Conservation (phyloP, 306 rosid genomes). For the Macrotyloma uniflorum region DNA sequence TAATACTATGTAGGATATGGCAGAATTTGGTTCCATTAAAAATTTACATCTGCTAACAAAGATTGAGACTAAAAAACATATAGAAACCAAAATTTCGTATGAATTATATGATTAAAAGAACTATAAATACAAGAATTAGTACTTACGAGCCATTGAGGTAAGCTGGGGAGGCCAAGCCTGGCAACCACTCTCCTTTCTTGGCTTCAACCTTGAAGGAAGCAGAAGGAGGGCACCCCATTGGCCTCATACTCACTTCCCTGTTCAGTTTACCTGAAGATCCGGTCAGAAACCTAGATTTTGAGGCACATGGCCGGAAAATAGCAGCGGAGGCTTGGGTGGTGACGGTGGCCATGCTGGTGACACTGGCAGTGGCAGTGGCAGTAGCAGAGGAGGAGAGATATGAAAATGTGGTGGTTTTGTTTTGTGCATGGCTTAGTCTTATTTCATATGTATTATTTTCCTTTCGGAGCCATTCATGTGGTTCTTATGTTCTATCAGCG, state of each 20-base stretch:
- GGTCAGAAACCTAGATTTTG: slow-evolving; percentile 66
- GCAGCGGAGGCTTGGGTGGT: slow-evolving; percentile 92
- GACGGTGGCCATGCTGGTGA: slow-evolving; percentile 77
- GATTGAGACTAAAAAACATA: too few species aligned
- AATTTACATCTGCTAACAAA: too few species aligned
- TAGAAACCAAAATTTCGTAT: too few species aligned
- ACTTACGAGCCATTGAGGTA: slow-evolving; percentile 83
- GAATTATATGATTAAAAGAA: too few species aligned
- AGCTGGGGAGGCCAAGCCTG: slow-evolving; percentile 82
- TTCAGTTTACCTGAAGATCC: slow-evolving; percentile 74
- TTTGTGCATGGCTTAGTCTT: slow-evolving; percentile 46
- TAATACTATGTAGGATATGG: not conserved
- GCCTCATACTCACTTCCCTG: slow-evolving; percentile 61
- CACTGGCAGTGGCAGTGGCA: not conserved
- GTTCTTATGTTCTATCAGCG: slow-evolving; percentile 41
- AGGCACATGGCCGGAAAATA: slow-evolving; percentile 71
- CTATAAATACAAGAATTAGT: too few species aligned
- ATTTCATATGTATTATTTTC: slow-evolving; percentile 50
- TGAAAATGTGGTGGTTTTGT: slow-evolving; percentile 22
- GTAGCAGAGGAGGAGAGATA: not conserved
- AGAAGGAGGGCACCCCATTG: slow-evolving; percentile 52
- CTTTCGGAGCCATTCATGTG: slow-evolving; percentile 54
- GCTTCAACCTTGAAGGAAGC: slow-evolving; percentile 79
- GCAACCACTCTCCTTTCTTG: slow-evolving; percentile 96
- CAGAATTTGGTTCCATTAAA: too few species aligned